A percentile compares a stretch with the other conserved stretches of the same genome.
Conservation (phyloP, 2,329 filamentous ascomycete genomes). For the Raffaelea arxii region DNA sequence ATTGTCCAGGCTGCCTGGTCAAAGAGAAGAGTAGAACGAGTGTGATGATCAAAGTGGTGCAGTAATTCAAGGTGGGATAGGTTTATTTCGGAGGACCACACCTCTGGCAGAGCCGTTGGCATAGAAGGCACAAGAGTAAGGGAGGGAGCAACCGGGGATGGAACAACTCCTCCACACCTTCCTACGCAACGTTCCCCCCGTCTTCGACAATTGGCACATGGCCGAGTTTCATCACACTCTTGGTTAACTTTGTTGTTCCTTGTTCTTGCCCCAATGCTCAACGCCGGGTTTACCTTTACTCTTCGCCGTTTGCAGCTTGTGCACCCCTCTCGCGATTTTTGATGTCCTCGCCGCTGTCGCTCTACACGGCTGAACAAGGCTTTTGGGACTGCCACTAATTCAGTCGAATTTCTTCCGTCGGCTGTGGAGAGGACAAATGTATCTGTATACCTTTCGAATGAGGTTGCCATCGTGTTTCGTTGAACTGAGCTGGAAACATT, state of each 20-base stretch:
- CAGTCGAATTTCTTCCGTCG: background rate
- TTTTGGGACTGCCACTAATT: slow-evolving; percentile 14
- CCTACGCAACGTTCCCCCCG: slow-evolving; percentile 14
- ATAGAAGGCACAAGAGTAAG: background rate
- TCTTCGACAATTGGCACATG: slow-evolving; percentile 13
- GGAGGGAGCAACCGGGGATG: background rate
- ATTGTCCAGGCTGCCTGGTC: slow-evolving; percentile 10
- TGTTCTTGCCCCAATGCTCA: too few relatives aligned
- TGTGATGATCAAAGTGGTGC: slow-evolving; percentile 16
- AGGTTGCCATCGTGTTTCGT: too few relatives aligned
- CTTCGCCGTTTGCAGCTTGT: slow-evolving; percentile 15
- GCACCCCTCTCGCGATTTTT: slow-evolving; percentile 15
- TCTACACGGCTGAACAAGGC: slow-evolving; percentile 8
- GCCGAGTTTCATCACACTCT: slow-evolving; percentile 14
- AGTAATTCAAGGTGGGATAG: slow-evolving; percentile 14
- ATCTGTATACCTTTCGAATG: slow-evolving; percentile 10
- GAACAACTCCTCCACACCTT: slow-evolving; percentile 2
- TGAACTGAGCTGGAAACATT: too few relatives aligned
- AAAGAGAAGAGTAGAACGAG: slow-evolving; percentile 13
- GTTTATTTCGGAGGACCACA: slow-evolving; percentile 7
- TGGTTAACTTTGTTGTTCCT: background rate
- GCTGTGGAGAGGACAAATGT: slow-evolving; percentile 12
- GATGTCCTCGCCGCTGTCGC: slow-evolving; percentile 12
- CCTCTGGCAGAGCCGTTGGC: background rate
- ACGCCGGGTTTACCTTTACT: slow-evolving; percentile 12